These are phyloP conservation scores for Penicillium psychrofluorescens DNA, from an alignment of 495 filamentous ascomycete species.

Conservation along the genomic window DNA sequence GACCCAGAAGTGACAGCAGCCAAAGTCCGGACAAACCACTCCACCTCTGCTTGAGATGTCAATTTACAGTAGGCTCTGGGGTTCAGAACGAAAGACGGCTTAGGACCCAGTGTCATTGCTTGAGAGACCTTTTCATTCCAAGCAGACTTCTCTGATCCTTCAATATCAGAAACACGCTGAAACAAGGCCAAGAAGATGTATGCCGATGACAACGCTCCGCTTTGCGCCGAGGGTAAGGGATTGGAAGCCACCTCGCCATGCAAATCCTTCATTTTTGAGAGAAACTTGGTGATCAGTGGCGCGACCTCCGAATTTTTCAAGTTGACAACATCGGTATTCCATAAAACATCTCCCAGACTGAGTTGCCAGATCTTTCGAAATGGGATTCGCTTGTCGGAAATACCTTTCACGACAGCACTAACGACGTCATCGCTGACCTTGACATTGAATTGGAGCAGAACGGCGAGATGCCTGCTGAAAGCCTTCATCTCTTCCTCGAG, in stretches of 20 bases:
- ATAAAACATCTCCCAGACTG: slow-evolving; percentile 64
- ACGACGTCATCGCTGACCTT: slow-evolving; percentile 54
- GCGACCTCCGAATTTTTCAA: slow-evolving; percentile 36
- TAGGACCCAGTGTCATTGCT: slow-evolving; percentile 57
- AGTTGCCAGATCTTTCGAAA: slow-evolving; percentile 77
- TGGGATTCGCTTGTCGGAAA: slow-evolving; percentile 73
- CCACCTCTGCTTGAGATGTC: slow-evolving; percentile 58
- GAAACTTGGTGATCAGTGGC: slow-evolving; percentile 38
- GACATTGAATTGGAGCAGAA: slow-evolving; percentile 49
- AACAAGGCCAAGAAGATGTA: slow-evolving; percentile 64
- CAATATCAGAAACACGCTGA: slow-evolving; percentile 20
- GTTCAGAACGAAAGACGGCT: slow-evolving; percentile 80
- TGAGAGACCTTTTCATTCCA: slow-evolving; percentile 51
- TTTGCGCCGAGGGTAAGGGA: slow-evolving; percentile 66
- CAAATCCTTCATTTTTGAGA: slow-evolving; percentile 60
- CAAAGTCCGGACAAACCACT: slow-evolving; percentile 69
- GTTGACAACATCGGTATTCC: slow-evolving; percentile 41
- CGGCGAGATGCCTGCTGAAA: slow-evolving; percentile 52
- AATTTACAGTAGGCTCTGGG: slow-evolving; percentile 77
- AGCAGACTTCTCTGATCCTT: slow-evolving; percentile 23
- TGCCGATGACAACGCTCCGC: slow-evolving; percentile 63
- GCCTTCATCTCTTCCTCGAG: slow-evolving; percentile 66
- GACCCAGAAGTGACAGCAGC: slow-evolving; percentile 46
- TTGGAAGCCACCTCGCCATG: slow-evolving; percentile 74
- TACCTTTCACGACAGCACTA: slow-evolving; percentile 71